A percentile compares a stretch with the other conserved stretches of the same genome.
Evolutionary conservation across 768 basidiomycete species (phyloP).

Genomic region (Strobilomyces dryophilus): DNA sequence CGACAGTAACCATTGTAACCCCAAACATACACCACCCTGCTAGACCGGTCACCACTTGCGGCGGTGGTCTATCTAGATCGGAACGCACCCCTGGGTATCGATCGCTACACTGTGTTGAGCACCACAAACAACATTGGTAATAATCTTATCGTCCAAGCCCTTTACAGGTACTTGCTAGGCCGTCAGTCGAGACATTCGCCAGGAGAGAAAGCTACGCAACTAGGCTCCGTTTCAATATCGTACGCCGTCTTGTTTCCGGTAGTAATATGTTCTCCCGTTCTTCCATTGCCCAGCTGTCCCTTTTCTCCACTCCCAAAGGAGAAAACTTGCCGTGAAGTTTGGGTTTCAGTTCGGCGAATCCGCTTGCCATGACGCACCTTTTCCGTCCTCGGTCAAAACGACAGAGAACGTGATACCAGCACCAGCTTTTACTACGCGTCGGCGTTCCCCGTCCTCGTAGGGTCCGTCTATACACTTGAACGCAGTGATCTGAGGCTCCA

Average conservation of each 20-base stretch:
- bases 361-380: conserved; percentile 43
- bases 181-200: conserved; percentile 4
- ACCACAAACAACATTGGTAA: conserved; percentile 80
- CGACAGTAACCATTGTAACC: conserved; percentile 91
- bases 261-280: conserved; percentile 87
- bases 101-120: conserved; percentile 85
- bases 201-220: conserved; percentile 36
- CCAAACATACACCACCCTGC: conserved; percentile 77
- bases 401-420: conserved; percentile 85
- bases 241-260: conserved; percentile 82
- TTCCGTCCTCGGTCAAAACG: conserved; percentile 78
- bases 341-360: neutral
- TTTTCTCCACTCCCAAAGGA: conserved; percentile 89
- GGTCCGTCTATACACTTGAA: conserved; percentile 66
- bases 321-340: conserved; percentile 51
- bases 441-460: conserved; percentile 52
- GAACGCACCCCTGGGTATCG: conserved; percentile 64
- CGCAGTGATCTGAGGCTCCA: conserved; percentile 56
- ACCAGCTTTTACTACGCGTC: conserved; percentile 65
- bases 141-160: conserved; percentile 71
- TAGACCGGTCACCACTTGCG: conserved; percentile 7
- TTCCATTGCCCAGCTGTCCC: conserved; percentile 90
- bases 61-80: neutral
- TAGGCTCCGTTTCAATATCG: conserved; percentile 69
- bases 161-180: conserved; percentile 58